These are phyloP conservation scores for Buddleja alternifolia DNA, from an alignment of 257 asterid genomes.

Conservation along the genomic window DNA sequence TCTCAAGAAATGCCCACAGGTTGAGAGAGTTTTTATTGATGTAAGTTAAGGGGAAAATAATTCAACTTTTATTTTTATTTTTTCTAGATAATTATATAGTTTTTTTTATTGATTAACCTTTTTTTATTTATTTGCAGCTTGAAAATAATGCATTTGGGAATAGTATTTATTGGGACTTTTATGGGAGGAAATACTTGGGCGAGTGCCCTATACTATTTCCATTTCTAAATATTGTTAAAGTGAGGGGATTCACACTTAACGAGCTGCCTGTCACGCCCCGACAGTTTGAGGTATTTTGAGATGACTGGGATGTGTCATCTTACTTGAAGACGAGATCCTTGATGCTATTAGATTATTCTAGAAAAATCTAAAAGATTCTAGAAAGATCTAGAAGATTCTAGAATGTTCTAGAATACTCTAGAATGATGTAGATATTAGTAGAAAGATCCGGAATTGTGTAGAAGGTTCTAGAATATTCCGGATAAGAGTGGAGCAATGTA, in stretches of 20 bases:
- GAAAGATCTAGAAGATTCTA: too few relatives aligned
- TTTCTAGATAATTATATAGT: not conserved
- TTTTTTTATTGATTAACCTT: not conserved
- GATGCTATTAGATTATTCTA: too few relatives aligned
- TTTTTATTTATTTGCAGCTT: slow-evolving; percentile 23
- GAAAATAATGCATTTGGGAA: slow-evolving; percentile 28
- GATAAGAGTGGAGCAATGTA: too few relatives aligned
- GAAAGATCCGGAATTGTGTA: too few relatives aligned
- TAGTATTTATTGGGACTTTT: not conserved
- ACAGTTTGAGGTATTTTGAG: too few relatives aligned
- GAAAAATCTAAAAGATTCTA: too few relatives aligned
- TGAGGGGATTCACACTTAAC: slow-evolving; percentile 33
- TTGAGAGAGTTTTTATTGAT: slow-evolving; percentile 35
- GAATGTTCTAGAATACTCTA: too few relatives aligned
- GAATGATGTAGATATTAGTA: too few relatives aligned
- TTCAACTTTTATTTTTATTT: not conserved
- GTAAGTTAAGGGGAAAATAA: slow-evolving; percentile 13
- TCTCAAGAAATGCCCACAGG: slow-evolving; percentile 26
- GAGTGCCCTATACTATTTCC: slow-evolving; percentile 1
- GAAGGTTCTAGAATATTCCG: too few relatives aligned
- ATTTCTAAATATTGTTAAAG: slow-evolving; percentile 20
- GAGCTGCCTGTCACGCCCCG: too few relatives aligned
- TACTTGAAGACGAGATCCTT: too few relatives aligned
- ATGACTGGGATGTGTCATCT: too few relatives aligned
- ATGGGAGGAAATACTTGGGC: slow-evolving; percentile 10